Evolutionary conservation across 257 asterid genomes (phyloP).

Genomic region (Nicotiana tabacum): DNA sequence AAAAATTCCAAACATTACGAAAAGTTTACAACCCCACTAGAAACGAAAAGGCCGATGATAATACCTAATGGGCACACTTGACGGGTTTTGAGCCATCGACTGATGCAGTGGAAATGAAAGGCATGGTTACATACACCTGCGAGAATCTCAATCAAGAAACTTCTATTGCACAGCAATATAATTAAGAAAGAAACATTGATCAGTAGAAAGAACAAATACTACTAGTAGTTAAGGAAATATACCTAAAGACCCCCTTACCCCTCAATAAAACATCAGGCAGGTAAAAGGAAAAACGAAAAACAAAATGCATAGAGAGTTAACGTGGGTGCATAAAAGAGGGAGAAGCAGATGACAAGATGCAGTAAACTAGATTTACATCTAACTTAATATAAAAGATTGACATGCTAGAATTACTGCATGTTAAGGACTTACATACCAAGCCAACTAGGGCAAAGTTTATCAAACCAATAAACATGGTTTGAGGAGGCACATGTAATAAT

Average conservation of each 20-base stretch:
- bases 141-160: neutral
- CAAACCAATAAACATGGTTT: neutral
- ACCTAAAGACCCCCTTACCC: neutral
- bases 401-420: neutral
- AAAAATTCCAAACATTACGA: neutral
- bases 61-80: slow-evolving; percentile 16
- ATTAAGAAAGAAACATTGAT: neutral
- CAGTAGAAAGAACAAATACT: neutral
- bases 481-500: neutral
- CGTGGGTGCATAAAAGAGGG: neutral
- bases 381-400: neutral
- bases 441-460: neutral
- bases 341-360: neutral
- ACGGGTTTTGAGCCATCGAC: slow-evolving; percentile 22
- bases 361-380: neutral
- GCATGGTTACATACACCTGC: slow-evolving; percentile 18
- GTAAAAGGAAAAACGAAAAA: neutral
- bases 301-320: neutral
- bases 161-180: neutral
- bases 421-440: neutral
- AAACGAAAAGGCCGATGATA: neutral
- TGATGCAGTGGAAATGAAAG: slow-evolving; percentile 21
- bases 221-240: neutral
- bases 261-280: neutral
- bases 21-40: neutral